Evolutionary conservation across 2,329 filamentous ascomycete species (phyloP).

Genomic region (Sporothrix schenckii): DNA sequence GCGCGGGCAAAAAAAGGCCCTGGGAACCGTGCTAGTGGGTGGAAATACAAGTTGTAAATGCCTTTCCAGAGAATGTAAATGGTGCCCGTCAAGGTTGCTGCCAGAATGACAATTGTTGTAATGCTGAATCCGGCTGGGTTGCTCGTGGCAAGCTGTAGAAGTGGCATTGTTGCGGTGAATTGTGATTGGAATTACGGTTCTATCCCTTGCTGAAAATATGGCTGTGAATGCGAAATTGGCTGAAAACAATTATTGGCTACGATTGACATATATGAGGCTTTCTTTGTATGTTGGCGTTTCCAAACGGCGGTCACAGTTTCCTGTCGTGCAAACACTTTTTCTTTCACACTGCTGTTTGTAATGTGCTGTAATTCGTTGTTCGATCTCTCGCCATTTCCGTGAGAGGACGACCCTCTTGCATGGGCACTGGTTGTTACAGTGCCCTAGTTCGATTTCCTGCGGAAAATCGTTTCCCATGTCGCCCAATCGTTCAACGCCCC

Average conservation of each 20-base stretch:
- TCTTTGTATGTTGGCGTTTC: neutral
- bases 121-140: neutral
- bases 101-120: slow-evolving; percentile 3
- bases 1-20: slow-evolving; percentile 32
- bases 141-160: slow-evolving; percentile 5
- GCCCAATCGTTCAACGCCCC: neutral
- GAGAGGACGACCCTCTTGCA: neutral
- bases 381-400: neutral
- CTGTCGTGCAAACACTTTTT: neutral
- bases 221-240: neutral
- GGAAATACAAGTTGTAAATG: slow-evolving; percentile 36
- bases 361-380: neutral
- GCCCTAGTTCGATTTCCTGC: neutral
- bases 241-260: neutral
- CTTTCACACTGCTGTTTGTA: neutral
- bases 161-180: neutral
- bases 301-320: neutral
- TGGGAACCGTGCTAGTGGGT: slow-evolving; percentile 33
- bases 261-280: neutral
- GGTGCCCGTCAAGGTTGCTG: neutral
- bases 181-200: neutral
- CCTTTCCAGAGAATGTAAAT: slow-evolving; percentile 13
- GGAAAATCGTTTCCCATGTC: slow-evolving; percentile 20
- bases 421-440: neutral
- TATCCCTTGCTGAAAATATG: neutral